phyloP scores from a whole-genome alignment of 2,329 filamentous ascomycete species.

The Hymenotorrendiella dingleyae region DNA sequence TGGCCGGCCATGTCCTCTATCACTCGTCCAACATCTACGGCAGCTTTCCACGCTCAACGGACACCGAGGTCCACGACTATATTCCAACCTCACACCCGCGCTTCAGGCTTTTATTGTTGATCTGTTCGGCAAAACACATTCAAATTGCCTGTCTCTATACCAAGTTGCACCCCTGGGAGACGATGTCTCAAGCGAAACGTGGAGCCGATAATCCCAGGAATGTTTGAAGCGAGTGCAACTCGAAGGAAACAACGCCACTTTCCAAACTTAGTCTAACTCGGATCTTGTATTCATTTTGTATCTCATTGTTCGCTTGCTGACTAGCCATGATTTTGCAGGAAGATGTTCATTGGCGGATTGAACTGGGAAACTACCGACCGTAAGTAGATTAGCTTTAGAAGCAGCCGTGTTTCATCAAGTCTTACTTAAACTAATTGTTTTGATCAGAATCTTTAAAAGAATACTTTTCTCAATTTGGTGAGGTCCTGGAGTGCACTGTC shows the following conservation, averaged over 20 bases:
- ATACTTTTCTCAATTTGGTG: conserved; percentile 96
- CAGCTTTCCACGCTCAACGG: too few species aligned
- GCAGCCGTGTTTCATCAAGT: neutral
- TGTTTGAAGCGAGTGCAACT: neutral
- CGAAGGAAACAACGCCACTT: neutral
- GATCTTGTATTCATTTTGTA: conserved; percentile 6
- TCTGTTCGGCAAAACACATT: too few species aligned
- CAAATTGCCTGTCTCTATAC: too few species aligned
- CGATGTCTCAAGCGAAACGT: conserved; percentile 5
- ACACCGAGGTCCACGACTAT: neutral
- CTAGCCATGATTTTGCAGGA: conserved; percentile 50
- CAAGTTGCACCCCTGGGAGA: too few species aligned
- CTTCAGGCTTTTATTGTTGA: neutral
- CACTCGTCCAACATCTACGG: too few species aligned
- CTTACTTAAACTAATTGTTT: neutral
- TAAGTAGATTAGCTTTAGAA: conserved; percentile 44
- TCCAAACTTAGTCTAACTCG: neutral
- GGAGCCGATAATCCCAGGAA: neutral
- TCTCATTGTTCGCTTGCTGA: conserved; percentile 23
- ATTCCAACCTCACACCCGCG: neutral
- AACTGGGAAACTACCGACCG: conserved; percentile 99
- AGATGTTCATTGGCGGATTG: conserved; percentile 98
- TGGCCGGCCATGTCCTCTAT: conserved; percentile 10
- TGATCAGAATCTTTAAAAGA: conserved; percentile 82
- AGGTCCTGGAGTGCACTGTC: conserved; percentile 97